Conservation (phyloP, 306 rosid genomes). For the Pyrus communis region DNA sequence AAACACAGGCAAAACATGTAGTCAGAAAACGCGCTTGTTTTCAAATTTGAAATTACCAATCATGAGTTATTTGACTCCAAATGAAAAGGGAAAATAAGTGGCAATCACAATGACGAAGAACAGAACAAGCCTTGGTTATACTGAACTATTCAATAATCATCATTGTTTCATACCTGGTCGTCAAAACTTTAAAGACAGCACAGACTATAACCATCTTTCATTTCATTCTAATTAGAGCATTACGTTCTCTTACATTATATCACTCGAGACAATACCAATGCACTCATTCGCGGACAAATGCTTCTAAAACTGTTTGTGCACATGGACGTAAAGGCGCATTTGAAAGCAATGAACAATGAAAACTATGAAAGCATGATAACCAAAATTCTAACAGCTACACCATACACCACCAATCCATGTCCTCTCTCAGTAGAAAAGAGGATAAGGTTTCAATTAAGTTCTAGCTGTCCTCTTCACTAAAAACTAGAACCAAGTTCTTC, state of each 20-base stretch:
- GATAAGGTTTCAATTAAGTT: neutral
- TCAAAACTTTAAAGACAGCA: neutral
- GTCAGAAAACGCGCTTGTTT: constrained; percentile 27
- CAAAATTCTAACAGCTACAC: neutral
- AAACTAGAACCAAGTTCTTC: neutral
- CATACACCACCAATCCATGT: neutral
- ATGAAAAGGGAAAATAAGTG: neutral
- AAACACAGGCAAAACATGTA: constrained; percentile 26
- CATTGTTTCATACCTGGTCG: neutral
- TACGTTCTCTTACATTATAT: neutral
- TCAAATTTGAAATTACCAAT: constrained; percentile 6
- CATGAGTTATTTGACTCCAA: constrained; percentile 11
- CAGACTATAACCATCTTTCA: neutral
- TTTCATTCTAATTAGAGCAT: neutral
- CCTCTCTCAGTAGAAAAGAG: neutral
- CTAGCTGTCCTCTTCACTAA: neutral
- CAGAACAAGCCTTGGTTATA: neutral
- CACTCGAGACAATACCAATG: neutral
- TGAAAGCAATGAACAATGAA: neutral
- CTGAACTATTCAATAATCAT: neutral
- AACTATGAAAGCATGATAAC: neutral
- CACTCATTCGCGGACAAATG: neutral
- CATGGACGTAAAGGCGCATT: neutral
- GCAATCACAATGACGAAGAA: neutral
- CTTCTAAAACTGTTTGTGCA: neutral